phyloP scores from a whole-genome alignment of 371 early-diverging fungal genomes.

The Mortierella sp. region DNA sequence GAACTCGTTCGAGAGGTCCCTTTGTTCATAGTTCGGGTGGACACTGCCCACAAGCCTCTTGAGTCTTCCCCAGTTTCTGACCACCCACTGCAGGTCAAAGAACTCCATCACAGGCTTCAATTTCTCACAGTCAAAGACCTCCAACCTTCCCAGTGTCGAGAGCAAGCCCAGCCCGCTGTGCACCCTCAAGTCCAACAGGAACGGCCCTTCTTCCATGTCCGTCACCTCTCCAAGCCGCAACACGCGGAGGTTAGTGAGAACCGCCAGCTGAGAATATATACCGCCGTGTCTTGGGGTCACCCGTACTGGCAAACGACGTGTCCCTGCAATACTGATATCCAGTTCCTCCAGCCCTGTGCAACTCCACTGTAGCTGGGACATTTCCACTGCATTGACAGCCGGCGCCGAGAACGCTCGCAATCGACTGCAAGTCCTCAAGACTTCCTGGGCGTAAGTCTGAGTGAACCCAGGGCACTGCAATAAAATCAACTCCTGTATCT shows the following conservation, averaged over 20 bases:
- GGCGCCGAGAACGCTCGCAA: conserved; percentile 23
- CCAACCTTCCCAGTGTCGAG: conserved; percentile 20
- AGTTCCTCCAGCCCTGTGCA: conserved; percentile 18
- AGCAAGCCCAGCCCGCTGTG: conserved; percentile 25
- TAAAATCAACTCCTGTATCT: conserved; percentile 10
- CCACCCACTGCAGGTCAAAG: conserved; percentile 22
- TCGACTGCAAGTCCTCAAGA: conserved; percentile 8
- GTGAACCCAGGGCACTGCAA: conserved; percentile 14
- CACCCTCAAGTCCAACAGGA: conserved; percentile 21
- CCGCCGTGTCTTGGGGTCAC: conserved; percentile 9
- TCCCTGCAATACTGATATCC: conserved; percentile 20
- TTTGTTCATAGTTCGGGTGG: conserved; percentile 19
- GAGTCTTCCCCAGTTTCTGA: conserved; percentile 18
- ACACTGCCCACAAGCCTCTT: conserved; percentile 21
- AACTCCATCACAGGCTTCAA: conserved; percentile 33
- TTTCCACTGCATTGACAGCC: conserved; percentile 16
- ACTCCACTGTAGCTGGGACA: conserved; percentile 10
- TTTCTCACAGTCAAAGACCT: conserved; percentile 16
- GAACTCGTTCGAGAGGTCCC: conserved; percentile 24
- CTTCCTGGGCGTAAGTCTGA: neutral
- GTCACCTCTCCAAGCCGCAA: conserved; percentile 22
- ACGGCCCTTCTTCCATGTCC: neutral
- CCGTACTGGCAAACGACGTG: conserved; percentile 13
- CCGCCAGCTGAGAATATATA: conserved; percentile 23
- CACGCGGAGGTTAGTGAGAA: conserved; percentile 11